Evolutionary conservation across 495 filamentous ascomycete genomes (phyloP).

Genomic region (Talaromyces proteolyticus): DNA sequence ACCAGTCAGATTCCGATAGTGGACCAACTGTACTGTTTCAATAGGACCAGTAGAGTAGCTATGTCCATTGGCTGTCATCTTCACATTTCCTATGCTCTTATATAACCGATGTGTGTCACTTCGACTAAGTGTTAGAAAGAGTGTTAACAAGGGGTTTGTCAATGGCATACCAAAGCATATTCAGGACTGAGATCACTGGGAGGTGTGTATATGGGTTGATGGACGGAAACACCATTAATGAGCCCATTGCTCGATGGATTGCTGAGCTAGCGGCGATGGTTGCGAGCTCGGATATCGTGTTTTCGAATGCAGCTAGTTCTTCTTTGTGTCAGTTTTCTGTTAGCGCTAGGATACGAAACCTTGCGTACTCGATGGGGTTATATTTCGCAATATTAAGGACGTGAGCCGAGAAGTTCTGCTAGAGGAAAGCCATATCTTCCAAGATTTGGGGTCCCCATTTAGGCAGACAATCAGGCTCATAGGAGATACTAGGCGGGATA

Average conservation of each 20-base stretch:
- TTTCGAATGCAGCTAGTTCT: neutral
- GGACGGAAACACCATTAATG: neutral
- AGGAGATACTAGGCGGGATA: neutral
- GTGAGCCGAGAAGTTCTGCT: neutral
- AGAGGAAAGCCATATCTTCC: neutral
- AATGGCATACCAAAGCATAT: neutral
- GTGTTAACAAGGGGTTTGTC: neutral
- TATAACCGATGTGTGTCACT: neutral
- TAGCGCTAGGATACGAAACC: neutral
- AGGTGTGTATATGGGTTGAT: conserved; percentile 1
- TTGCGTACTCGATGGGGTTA: neutral
- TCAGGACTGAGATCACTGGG: conserved; percentile 1
- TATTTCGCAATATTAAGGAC: neutral
- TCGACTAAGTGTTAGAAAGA: neutral
- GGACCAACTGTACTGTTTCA: neutral
- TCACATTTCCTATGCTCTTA: neutral
- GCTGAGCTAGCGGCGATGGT: neutral
- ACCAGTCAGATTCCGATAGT: neutral
- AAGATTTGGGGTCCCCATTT: neutral
- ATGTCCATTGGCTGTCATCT: neutral
- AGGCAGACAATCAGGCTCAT: neutral
- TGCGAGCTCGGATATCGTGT: neutral
- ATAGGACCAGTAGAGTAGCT: neutral
- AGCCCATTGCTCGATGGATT: neutral
- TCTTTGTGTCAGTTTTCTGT: neutral